These are phyloP conservation scores for Sicyos edulis DNA, from an alignment of 306 rosid species.

Conservation along the genomic window DNA sequence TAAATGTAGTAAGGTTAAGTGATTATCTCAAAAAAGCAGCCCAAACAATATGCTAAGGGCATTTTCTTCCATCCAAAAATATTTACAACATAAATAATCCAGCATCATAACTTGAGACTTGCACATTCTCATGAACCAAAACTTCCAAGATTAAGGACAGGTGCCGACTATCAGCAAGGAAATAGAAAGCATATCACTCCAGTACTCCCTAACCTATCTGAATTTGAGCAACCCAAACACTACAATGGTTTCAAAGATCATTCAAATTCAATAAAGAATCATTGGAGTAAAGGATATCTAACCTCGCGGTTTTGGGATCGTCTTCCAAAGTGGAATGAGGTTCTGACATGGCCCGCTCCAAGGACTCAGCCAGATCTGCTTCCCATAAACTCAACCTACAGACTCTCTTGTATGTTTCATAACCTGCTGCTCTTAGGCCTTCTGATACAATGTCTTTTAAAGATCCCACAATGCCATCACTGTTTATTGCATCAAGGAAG, in stretches of 20 bases:
- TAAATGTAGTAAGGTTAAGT: too few species aligned
- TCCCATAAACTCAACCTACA: slow-evolving; percentile 64
- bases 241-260: slow-evolving; percentile 35
- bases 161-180: too few species aligned
- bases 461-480: slow-evolving; percentile 37
- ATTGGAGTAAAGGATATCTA: slow-evolving; percentile 41
- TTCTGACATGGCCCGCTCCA: slow-evolving; percentile 43
- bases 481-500: slow-evolving; percentile 36
- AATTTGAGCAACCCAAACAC: not conserved
- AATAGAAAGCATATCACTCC: too few species aligned
- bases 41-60: not conserved
- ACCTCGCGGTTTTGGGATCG: slow-evolving; percentile 25
- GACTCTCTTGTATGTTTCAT: slow-evolving; percentile 45
- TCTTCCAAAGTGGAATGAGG: slow-evolving; percentile 23
- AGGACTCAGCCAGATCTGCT: slow-evolving; percentile 50
- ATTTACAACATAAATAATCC: not conserved
- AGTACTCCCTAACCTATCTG: too few species aligned
- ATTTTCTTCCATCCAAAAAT: not conserved
- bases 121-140: too few species aligned
- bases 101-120: too few species aligned
- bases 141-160: too few species aligned
- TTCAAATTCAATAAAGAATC: slow-evolving; percentile 46
- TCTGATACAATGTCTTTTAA: slow-evolving; percentile 52
- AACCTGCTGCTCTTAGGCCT: slow-evolving; percentile 55
- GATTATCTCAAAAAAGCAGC: too few species aligned